Evolutionary conservation across 116 monocot species (phyloP), one percentile per base, ranked within the genome.

Genomic region (Iris pallida): DNA sequence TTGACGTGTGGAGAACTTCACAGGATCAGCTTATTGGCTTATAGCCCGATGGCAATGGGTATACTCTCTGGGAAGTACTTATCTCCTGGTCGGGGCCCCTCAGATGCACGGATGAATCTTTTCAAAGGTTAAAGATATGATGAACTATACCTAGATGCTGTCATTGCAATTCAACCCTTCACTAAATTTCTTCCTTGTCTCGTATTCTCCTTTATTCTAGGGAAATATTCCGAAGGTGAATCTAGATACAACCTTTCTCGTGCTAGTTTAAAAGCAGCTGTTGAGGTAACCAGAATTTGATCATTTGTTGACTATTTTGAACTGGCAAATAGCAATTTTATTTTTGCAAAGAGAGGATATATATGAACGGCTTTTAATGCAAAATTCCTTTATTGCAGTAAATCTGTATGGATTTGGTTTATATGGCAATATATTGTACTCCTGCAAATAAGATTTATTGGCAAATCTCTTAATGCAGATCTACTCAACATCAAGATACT

Each of bases 61-160:
- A 85, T 95, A 81, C 94, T 95, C 57, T 90, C 94, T 52, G 94
- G 94, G 57, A 95, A 95, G 69, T 90, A 95, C 69, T 81, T 83
- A 55, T 88, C 83, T 41, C 54, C 74, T 59, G 70, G 45, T 68
- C 79, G 88, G 8, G 86, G 83, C 18, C 88, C 90, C 62, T 61
- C 74, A 66, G 85, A 86, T 79, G 94, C 90, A 61, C 80, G 94
- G 48, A 75, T 95, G 79, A 90, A 95, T 82, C 79, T 88, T 20
- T 95, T 81, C 53, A 70, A 48, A 85, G 94, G 94, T 90, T 69
- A 30, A 44, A 57, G 30, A 20, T 68, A 55, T 12, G 48, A 9
- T 45, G 52, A 42, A 49, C 14, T 45, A 17, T 67, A 59, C 47
- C 47, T 16, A 13, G 66, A 53, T 67, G 53, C 10, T 4, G n/a